Evolutionary conservation across 257 asterid genomes (phyloP), one percentile per base, ranked within the genome.

Genomic region (Buddleja alternifolia): DNA sequence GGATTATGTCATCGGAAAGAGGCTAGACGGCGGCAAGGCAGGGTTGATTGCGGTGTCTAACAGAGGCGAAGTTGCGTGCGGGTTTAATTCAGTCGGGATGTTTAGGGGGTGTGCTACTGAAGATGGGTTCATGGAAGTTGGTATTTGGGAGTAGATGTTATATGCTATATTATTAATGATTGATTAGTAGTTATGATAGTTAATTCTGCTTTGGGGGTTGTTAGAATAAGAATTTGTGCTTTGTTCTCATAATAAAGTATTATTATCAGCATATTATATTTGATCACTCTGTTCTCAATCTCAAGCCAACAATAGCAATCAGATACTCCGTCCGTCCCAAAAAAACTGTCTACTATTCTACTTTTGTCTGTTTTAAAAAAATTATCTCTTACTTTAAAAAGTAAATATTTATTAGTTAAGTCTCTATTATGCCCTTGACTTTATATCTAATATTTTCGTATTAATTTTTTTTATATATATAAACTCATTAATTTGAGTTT

Each of bases 11-110:
- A 82, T 93, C 41, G 77, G 74, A 53, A 75, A 67, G 7, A 82
- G 97, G 66, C 75, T 93, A n/a, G 97, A 93, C 52, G 62, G 75
- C 0, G 95, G 98, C 0, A 51, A 63, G 76, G 99, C 99, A 0
- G 99, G 99, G 59, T n/a, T 93, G 45, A 93, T 93, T 4, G 99
- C 97, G 3, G 99, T 93, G 58, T 93, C 99, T 24, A 78, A 70
- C 11, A 73, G 73, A 8, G 99, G 99, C 8, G 96, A 93, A 37
- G 97, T 93, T 73, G 91, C 92, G 0, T 93, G 44, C 44, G 96
- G 97, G 76, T 93, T 90, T 69, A 93, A 93, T n/a, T 76, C 86
- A 4, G 74, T 71, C 6, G 99, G 96, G 4, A 90, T 90, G 96
- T 90, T 93, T 59, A 79, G 99, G 74, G 99, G 91, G 0, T 90